Conservation (phyloP, 2,329 filamentous ascomycete genomes). For the Beauveria sp. region DNA sequence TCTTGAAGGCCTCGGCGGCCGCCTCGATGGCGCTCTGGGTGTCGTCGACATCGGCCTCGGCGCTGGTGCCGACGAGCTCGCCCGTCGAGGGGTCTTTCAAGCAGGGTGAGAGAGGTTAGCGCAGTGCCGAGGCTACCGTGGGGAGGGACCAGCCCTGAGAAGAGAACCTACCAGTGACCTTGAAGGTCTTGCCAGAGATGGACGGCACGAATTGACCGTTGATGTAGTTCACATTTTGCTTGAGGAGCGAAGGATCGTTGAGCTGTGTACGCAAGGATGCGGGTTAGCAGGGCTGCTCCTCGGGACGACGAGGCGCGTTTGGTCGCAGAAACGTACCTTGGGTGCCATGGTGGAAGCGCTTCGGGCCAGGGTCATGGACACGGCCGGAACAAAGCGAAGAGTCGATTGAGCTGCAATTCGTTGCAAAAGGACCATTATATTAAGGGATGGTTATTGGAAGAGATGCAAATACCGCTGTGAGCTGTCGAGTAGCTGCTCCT, state of each 20-base stretch:
- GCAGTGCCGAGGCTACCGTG: neutral
- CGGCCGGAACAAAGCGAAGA: conserved; percentile 23
- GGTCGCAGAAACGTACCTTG: conserved; percentile 26
- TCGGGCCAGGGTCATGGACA: conserved; percentile 24
- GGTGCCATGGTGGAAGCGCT: conserved; percentile 41
- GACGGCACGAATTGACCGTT: conserved; percentile 89
- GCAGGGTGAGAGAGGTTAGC: neutral
- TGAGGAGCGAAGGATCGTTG: conserved; percentile 74
- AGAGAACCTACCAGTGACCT: conserved; percentile 56
- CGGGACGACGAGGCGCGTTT: neutral
- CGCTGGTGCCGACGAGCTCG: conserved; percentile 70
- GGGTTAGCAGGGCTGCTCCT: neutral
- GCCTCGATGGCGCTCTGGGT: conserved; percentile 74
- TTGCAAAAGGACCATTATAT: conserved; percentile 25
- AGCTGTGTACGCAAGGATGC: conserved; percentile 39
- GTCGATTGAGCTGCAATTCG: conserved; percentile 22
- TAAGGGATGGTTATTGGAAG: neutral
- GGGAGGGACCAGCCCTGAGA: neutral
- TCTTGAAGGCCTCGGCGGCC: conserved; percentile 67
- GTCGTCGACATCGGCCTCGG: conserved; percentile 75
- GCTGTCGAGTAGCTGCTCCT: neutral
- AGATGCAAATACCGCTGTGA: neutral
- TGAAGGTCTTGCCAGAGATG: conserved; percentile 83
- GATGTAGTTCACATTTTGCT: conserved; percentile 73
- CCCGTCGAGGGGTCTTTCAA: conserved; percentile 70